Base-by-base conservation (phyloP, 805 yeast genomes). In the Zygotorulaspora danielsina region DNA sequence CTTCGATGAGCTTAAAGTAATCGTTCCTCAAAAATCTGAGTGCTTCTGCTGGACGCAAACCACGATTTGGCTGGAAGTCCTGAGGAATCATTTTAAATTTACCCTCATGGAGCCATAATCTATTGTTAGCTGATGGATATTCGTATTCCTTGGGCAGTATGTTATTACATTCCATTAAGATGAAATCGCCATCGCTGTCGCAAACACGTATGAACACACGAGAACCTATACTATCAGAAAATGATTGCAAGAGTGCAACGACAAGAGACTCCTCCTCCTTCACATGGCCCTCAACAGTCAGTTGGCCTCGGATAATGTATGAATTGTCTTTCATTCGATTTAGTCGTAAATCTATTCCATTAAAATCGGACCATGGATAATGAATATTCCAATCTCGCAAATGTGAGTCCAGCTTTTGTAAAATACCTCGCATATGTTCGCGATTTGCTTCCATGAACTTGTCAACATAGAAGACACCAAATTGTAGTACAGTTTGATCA, bases 171-270 rank as follows among this genome's bases (percentile, higher is more conserved):
- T 76, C 80, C 6, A 73, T 66, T 32, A 80, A 52, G 7, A 79
- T 36, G 32, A 73, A 71, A 42, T 81, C 86, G 6, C 79, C 76
- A 32, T 75, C 81, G 1, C 70, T 67, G 49, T 79, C 85, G 42
- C 65, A 62, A 2, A 66, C 44, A 27, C 69, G 73, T 4, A 76
- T 64, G 50, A 63, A 74, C 2, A 75, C 37, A 67, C 70, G 36
- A 48, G 61, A 38, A 4, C 49, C 49, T 6, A 39, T 16, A 11
- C 28, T 46, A 17, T 22, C 46, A 4, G 72, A 61, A 37, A 74
- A 61, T 3, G 64, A 55, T 42, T 57, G 61, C 5, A 78, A 50
- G 1, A 77, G 35, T 5, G 63, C 54, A 1, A 70, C 54, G 4
- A 76, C 45, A 5, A 79, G 51, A 58, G 70, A 61, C 40, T 71